Evolutionary conservation across 768 basidiomycete genomes (phyloP), one percentile per base, ranked within the genome.

Genomic region (Sarcodon aspratus): DNA sequence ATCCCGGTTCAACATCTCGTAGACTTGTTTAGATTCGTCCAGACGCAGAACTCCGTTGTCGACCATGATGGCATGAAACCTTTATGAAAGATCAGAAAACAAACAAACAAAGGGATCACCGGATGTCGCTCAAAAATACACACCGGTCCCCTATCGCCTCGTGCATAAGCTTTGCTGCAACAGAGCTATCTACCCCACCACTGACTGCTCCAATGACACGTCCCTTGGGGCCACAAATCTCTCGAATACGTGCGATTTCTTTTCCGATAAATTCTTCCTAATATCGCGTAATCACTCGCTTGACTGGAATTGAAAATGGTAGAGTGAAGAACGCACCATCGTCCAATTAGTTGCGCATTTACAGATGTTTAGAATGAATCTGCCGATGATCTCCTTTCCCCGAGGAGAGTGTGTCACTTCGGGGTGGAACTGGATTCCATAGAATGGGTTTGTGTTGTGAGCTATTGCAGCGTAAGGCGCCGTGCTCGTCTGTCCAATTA

Each of bases 11-110:
- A 99, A 76, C 93, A 95, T 97, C 57, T 84, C 79, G 65, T 95
- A 65, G 12, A 99, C 96, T 64, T 96, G 92, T 47, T 76, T 61
- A 9, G 83, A 93, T 63, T 99, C 96, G 60, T 97, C 85, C 55
- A 85, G 66, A 47, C 96, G 87, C 9, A 99, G 74, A 31, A 98
- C 95, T 50, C 96, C 96, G 60, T 99, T 99, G 67, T 98, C 95
- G 40, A 98, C 96, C 93, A 98, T 94, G 69, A 98, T 96, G 9
- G 94, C 96, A 60, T 95, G 96, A 75, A 99, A 99, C 51, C 94
- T 95, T 33, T 55, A 15, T 48, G 36, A 27, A 33, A 37, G 38
- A 27, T 27, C 17, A 44, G n/a, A 9, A 46, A 42, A 44, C 21
- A 40, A 31, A 40, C 48, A 17, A 32, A 51, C 35, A 9, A 27